Evolutionary conservation across 306 rosid species (phyloP), one percentile per base, ranked within the genome.

Genomic region (Comarum palustre): DNA sequence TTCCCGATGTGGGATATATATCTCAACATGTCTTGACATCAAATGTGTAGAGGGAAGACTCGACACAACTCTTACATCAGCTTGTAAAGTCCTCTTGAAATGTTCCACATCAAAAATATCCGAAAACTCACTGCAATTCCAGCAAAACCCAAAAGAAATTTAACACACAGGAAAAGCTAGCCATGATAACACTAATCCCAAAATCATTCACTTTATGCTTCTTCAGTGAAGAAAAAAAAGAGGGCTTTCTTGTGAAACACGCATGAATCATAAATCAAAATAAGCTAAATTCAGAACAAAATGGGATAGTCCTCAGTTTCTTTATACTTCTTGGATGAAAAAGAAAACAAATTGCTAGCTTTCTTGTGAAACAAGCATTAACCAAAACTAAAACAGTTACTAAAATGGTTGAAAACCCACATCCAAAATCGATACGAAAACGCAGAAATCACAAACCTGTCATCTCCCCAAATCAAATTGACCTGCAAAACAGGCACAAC

Each of bases 401-500:
- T 5, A 19, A 58, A 58, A 12, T 58, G 38, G 36, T 14, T 16
- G 2, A 27, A 29, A 59, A 59, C 8, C 64, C 64, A 13, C 16
- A 17, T 59, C 65, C 38, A 25, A 58, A 58, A 25, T 58, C 7
- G 4, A 58, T 27, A 58, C 16, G 10, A 27, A 27, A 27, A 27
- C 31, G 19, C 19, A 27, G 17, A 24, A 13, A 70, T 14, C 13
- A 29, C 27, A 20, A 19, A 80, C 88, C 91, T 87, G 20, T 87
- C 87, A 51, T 84, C 91, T 80, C 78, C 84, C 87, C 88, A 87
- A 6, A 87, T 82, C 57, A 66, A 57, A 71, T 87, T 87, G 59
- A 84, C 85, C 70, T 84, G 86, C 84, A 87, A 84, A 59, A 78
- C 66, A 22, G 87, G 88, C 17, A 87, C 69, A 42, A 87, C 85